Base-by-base conservation (phyloP, 192 early-diverging fungal genomes). In the Backusella macrospora region DNA sequence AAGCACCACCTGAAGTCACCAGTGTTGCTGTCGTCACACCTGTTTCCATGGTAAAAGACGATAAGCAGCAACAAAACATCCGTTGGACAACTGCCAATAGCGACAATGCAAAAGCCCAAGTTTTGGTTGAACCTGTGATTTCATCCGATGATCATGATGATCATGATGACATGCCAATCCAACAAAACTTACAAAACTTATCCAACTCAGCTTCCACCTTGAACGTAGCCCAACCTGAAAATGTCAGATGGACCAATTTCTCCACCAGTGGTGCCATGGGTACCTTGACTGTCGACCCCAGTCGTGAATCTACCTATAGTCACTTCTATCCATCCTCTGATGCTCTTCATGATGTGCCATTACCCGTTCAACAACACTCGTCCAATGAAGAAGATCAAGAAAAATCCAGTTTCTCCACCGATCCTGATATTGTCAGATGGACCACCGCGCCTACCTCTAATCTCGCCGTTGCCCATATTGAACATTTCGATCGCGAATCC, bases 361-460 rank as follows among this genome's bases (percentile, higher is more conserved):
- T 48, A 3, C 34, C 49, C n/a, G n/a, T n/a, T n/a, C 29, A 34
- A 2, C 29, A 34, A 2, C 29, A 34, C 2, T 1, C 0, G 29
- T 34, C 29, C 0, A 34, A 34, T 34, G 29, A 34, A 34, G 29
- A 34, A 2, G 29, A 34, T 1, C 1, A 34, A 34, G 2, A 34
- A 34, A 34, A 34, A 34, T 49, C 68, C 10, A 67, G 59, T 12
- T 68, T 75, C 62, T 18, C 34, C 5, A 18, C 67, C 5, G 73
- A 75, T 62, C 73, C 73, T 44, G 73, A 69, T 34, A 68, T 68
- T 5, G 21, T 43, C 1, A 66, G 52, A 18, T 75, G 73, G 73
- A 75, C 67, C 13, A 62, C 26, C 8, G 26, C 49, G 0, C 14
- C 38, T n/a, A 23, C 18, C 3, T 26, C 21, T 23, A 59, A 59